These are phyloP conservation scores for Debaryomyces sp. DNA, from an alignment of 1,139 yeast species.

Conservation along the genomic window DNA sequence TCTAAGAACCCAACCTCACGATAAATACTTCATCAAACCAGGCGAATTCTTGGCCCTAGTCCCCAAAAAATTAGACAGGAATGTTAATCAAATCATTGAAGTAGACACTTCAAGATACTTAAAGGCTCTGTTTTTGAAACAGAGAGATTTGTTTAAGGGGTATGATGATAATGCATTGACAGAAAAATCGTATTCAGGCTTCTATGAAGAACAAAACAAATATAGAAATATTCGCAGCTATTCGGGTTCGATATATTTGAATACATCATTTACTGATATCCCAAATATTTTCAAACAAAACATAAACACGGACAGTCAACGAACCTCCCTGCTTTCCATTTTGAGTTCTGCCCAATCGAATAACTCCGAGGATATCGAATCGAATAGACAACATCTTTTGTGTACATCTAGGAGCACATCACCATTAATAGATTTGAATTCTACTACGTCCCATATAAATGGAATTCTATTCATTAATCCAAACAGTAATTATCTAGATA, in stretches of 20 bases:
- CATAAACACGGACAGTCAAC: neutral
- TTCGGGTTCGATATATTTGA: neutral
- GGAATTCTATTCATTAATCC: neutral
- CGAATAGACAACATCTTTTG: neutral
- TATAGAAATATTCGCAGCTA: constrained; percentile 5
- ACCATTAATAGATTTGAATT: constrained; percentile 3
- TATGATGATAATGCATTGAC: constrained; percentile 8
- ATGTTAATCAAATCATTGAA: constrained; percentile 1
- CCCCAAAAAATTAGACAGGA: constrained; percentile 6
- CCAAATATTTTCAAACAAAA: neutral
- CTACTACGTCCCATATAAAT: neutral
- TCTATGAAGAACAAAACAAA: neutral
- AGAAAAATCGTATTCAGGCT: neutral
- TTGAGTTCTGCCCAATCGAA: neutral
- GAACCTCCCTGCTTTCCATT: neutral
- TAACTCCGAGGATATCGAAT: neutral
- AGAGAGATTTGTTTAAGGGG: constrained; percentile 5
- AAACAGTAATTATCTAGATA: neutral
- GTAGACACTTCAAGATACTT: constrained; percentile 3
- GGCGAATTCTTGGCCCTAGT: constrained; percentile 22
- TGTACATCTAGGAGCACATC: neutral
- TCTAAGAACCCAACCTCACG: constrained; percentile 35
- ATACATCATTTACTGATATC: neutral
- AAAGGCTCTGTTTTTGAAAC: neutral
- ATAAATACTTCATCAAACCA: constrained; percentile 23